A percentile compares a stretch with the other conserved stretches of the same genome.
These are phyloP conservation scores for Penicillium crustosum DNA, from an alignment of 2,329 filamentous ascomycete species.

Conservation along the genomic window DNA sequence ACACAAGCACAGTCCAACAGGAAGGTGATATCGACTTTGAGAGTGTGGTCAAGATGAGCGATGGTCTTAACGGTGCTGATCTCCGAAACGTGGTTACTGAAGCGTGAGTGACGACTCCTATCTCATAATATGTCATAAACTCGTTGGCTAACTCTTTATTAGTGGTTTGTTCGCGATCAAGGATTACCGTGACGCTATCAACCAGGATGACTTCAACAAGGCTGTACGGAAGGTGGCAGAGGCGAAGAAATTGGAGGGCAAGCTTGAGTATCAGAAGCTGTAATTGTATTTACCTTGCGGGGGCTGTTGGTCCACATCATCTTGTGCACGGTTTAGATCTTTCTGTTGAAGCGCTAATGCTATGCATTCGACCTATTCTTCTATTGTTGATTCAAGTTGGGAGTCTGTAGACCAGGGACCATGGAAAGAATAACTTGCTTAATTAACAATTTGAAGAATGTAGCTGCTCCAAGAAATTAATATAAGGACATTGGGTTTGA, in stretches of 20 bases:
- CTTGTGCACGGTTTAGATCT: slow-evolving; percentile 13
- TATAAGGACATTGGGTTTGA: not conserved
- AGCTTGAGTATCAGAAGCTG: slow-evolving; percentile 91
- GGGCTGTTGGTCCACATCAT: slow-evolving; percentile 8
- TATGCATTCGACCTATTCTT: slow-evolving; percentile 11
- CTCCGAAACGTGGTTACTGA: slow-evolving; percentile 97
- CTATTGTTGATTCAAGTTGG: not conserved
- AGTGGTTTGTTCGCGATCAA: slow-evolving; percentile 97
- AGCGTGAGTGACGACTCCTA: slow-evolving; percentile 65
- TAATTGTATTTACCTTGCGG: slow-evolving; percentile 26
- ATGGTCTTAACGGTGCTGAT: slow-evolving; percentile 96
- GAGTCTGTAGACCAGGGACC: not conserved
- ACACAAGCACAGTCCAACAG: slow-evolving; percentile 78
- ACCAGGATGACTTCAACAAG: slow-evolving; percentile 99
- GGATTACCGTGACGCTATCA: slow-evolving; percentile 92
- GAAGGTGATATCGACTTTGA: slow-evolving; percentile 98
- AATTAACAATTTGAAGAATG: not conserved
- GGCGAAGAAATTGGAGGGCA: slow-evolving; percentile 97
- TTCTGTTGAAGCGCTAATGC: slow-evolving; percentile 14
- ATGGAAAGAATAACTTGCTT: not conserved
- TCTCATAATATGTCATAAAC: not conserved
- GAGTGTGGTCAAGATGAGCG: slow-evolving; percentile 99
- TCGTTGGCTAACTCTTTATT: slow-evolving; percentile 20
- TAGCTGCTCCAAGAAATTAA: not conserved
- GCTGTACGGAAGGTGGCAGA: slow-evolving; percentile 96